Percentiles rank a stretch among this genome's conserved stretches.
Evolutionary conservation across 768 basidiomycete species (phyloP).

Genomic region (Leccinum subgranulosum): DNA sequence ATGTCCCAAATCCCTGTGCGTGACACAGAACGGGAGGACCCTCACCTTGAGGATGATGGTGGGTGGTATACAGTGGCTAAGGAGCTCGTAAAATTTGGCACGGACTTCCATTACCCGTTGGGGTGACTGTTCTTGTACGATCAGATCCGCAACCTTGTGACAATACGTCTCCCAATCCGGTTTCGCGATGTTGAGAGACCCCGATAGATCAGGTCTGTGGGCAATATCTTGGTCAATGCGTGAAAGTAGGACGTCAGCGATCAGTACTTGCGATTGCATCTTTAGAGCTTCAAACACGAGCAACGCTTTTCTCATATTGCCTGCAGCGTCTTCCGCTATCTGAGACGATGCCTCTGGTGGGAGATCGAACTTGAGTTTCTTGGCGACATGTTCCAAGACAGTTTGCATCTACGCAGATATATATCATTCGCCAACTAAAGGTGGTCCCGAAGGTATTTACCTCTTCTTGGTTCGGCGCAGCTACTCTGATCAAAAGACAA

Average conservation of each 20-base stretch:
- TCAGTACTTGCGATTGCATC: constrained; percentile 81
- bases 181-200: constrained; percentile 80
- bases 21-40: background rate
- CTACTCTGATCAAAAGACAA: constrained; percentile 90
- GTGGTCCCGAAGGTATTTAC: constrained; percentile 38
- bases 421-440: constrained; percentile 1
- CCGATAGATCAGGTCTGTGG: constrained; percentile 75
- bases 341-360: constrained; percentile 71
- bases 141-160: constrained; percentile 84
- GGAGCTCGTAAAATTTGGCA: constrained; percentile 88
- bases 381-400: constrained; percentile 78
- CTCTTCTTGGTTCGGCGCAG: constrained; percentile 77
- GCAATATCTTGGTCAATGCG: background rate
- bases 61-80: constrained; percentile 96
- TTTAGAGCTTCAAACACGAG: constrained; percentile 93
- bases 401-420: constrained; percentile 59
- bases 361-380: constrained; percentile 75
- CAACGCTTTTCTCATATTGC: constrained; percentile 93
- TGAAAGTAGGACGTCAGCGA: background rate
- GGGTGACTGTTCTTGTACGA: constrained; percentile 87
- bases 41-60: constrained; percentile 85
- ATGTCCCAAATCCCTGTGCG: background rate
- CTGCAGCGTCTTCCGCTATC: constrained; percentile 77
- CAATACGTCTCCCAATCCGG: constrained; percentile 99
- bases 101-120: constrained; percentile 89